These are phyloP conservation scores for Amborella trichopoda DNA, from an alignment of 164 flowering plant genomes.

Conservation along the genomic window DNA sequence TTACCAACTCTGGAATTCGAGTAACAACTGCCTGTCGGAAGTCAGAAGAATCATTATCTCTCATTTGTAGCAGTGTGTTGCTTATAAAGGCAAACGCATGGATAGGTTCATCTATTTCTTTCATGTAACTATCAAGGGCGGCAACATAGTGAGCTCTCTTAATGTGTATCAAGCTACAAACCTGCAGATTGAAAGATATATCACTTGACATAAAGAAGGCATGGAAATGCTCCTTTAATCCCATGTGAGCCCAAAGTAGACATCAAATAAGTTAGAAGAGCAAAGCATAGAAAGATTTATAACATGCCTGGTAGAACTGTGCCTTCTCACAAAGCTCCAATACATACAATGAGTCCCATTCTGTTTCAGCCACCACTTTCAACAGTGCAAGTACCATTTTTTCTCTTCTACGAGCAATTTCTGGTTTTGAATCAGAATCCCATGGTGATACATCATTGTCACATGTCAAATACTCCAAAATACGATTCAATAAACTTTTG, in stretches of 20 bases:
- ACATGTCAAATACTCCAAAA: slow-evolving; percentile 60
- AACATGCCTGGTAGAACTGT: slow-evolving; percentile 63
- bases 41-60: slow-evolving; percentile 28
- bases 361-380: slow-evolving; percentile 48
- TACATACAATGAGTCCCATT: slow-evolving; percentile 58
- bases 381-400: slow-evolving; percentile 71
- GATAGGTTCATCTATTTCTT: slow-evolving; percentile 72
- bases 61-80: slow-evolving; percentile 23
- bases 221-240: no score
- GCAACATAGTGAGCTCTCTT: slow-evolving; percentile 42
- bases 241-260: not conserved
- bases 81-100: slow-evolving; percentile 81
- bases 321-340: slow-evolving; percentile 66
- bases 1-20: slow-evolving; percentile 60
- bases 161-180: slow-evolving; percentile 72
- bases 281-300: not conserved
- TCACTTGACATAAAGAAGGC: no score
- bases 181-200: slow-evolving; percentile 29
- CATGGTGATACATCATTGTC: slow-evolving; percentile 17
- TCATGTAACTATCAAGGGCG: slow-evolving; percentile 80
- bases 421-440: slow-evolving; percentile 12
- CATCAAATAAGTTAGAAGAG: not conserved
- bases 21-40: slow-evolving; percentile 58
- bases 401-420: slow-evolving; percentile 40
- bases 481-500: slow-evolving; percentile 35